Evolutionary conservation across 441 rosid genomes (phyloP).

Genomic region (Syzygium malaccense): DNA sequence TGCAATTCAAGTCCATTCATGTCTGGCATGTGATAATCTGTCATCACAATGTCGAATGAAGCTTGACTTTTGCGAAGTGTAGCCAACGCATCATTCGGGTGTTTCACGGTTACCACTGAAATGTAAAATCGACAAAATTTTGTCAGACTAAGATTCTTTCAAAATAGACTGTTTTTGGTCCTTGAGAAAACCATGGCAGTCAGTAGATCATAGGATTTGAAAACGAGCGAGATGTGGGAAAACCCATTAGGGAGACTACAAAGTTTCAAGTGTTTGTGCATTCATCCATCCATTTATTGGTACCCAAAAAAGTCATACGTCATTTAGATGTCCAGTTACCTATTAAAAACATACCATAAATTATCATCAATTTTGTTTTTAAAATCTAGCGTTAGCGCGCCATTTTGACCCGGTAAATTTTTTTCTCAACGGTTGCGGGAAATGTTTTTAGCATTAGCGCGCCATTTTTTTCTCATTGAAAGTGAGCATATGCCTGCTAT

Average conservation of each 20-base stretch:
- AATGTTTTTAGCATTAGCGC: neutral
- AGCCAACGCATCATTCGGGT: conserved; percentile 44
- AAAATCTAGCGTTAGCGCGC: neutral
- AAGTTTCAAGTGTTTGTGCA: neutral
- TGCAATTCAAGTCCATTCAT: conserved; percentile 66
- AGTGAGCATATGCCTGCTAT: neutral
- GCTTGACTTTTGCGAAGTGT: conserved; percentile 19
- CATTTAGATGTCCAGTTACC: neutral
- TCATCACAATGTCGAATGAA: conserved; percentile 43
- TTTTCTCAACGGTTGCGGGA: neutral
- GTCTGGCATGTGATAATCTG: conserved; percentile 63
- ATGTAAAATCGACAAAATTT: neutral
- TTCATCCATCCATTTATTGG: neutral
- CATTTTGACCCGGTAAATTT: neutral
- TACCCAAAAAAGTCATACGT: neutral
- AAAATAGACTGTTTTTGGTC: neutral
- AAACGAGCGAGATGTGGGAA: neutral
- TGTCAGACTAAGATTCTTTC: neutral
- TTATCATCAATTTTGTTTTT: neutral
- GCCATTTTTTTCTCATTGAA: neutral
- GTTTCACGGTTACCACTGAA: conserved; percentile 22
- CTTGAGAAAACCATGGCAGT: neutral
- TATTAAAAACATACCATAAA: neutral
- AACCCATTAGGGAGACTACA: neutral
- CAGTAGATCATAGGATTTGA: neutral